Percentiles rank a stretch among this genome's conserved stretches.
phyloP scores from a whole-genome alignment of 2,329 filamentous ascomycete genomes.

The Dactylellina parvicollis region DNA sequence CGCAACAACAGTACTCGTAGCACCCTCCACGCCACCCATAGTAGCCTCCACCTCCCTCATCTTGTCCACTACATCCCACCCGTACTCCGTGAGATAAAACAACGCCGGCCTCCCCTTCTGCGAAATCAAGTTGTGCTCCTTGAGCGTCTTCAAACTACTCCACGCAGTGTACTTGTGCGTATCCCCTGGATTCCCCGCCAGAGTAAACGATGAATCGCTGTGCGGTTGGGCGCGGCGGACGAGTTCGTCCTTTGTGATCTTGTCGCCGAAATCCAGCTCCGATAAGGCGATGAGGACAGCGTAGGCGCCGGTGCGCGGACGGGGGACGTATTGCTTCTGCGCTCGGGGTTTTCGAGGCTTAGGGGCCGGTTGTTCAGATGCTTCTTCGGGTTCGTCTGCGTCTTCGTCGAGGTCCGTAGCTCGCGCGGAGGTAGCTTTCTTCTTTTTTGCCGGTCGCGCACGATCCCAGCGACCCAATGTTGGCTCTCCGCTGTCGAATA shows the following conservation, averaged over 20 bases:
- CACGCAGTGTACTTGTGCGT: slow-evolving; percentile 76
- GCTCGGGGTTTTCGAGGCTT: slow-evolving; percentile 67
- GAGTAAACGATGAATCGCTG: slow-evolving; percentile 78
- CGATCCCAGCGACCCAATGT: slow-evolving; percentile 36
- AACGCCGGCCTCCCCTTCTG: slow-evolving; percentile 75
- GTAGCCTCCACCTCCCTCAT: slow-evolving; percentile 65
- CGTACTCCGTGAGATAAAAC: slow-evolving; percentile 79
- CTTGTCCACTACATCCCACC: slow-evolving; percentile 76
- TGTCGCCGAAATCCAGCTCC: slow-evolving; percentile 67
- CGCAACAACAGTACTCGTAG: slow-evolving; percentile 4
- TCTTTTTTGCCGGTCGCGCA: slow-evolving; percentile 37
- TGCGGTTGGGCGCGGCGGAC: slow-evolving; percentile 76
- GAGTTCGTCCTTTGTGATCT: slow-evolving; percentile 74
- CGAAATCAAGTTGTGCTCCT: slow-evolving; percentile 77
- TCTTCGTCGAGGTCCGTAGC: slow-evolving; percentile 60
- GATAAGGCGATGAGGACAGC: slow-evolving; percentile 75
- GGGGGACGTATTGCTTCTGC: slow-evolving; percentile 75
- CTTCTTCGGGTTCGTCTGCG: slow-evolving; percentile 53
- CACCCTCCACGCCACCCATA: slow-evolving; percentile 16
- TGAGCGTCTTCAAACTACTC: slow-evolving; percentile 81
- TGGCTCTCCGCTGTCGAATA: slow-evolving; percentile 45
- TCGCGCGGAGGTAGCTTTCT: slow-evolving; percentile 2
- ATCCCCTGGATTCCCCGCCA: slow-evolving; percentile 72
- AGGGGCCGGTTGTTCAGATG: slow-evolving; percentile 65
- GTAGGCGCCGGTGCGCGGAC: slow-evolving; percentile 77